Base-by-base conservation (phyloP, 768 basidiomycete species). In the Pleurotus pulmonarius region DNA sequence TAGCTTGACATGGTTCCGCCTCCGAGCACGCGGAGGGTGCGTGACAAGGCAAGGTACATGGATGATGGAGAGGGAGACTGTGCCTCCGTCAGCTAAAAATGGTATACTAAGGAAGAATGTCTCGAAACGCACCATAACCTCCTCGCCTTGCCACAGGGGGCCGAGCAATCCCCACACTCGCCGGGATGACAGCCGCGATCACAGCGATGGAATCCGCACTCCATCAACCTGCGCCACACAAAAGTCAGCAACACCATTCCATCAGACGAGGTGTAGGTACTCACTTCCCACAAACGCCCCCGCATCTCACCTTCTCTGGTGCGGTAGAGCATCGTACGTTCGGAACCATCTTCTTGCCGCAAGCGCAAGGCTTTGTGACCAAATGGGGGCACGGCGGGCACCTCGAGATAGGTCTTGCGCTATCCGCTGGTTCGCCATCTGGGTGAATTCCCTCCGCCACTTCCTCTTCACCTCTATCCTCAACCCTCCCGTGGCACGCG, bases 361-460 rank as follows among this genome's bases (percentile, higher is more conserved):
- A 99, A 0, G 90, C 92, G 67, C 97, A 99, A 5, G 66, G 63
- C 67, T 94, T 94, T 24, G 74, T 76, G 0, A 89, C 86, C 44
- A 99, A 73, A 68, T 85, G 87, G 1, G 88, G 85, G 63, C 97
- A 99, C 0, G 94, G 91, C 1, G 96, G 96, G 67, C 97, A 99
- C 0, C 67, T 71, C 5, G 29, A 34, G 29, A 9, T 63, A 65
- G 20, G 12, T 41, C 15, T 40, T 39, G n/a, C 51, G 18, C 24
- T 39, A 34, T 24, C 41, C 20, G 5, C 41, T 43, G 20, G 20
- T 20, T 43, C 41, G 9, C 41, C 41, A 16, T 44, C 41, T 44
- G 29, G 0, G 0, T 34, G 29, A 9, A 9, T 34, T 34, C 29
- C 29, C 29, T 44, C 41, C 20, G 8, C 51, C 6, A 5, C 8